A percentile compares a stretch with the other conserved stretches of the same genome.
Conservation (phyloP, 2,329 filamentous ascomycete species). For the Leptographium lundbergii region DNA sequence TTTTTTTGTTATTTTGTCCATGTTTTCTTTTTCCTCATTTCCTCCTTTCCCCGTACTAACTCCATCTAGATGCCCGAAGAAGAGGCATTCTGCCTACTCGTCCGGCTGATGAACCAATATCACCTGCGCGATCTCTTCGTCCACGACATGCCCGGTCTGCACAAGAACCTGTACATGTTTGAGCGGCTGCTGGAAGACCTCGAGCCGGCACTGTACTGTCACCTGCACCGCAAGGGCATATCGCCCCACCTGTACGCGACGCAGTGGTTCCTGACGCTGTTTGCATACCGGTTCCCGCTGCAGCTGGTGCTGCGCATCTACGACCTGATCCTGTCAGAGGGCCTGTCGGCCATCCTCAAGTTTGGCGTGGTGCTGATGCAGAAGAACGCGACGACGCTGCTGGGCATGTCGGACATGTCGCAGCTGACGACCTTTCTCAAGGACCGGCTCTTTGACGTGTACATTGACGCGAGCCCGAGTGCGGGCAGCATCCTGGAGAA, state of each 20-base stretch:
- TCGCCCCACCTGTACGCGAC: slow-evolving; percentile 90
- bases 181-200: slow-evolving; percentile 87
- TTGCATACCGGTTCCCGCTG: slow-evolving; percentile 92
- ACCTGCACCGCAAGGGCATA: slow-evolving; percentile 77
- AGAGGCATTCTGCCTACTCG: slow-evolving; percentile 87
- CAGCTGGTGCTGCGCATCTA: slow-evolving; percentile 95
- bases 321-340: slow-evolving; percentile 87
- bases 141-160: slow-evolving; percentile 90
- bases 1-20: no score
- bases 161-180: slow-evolving; percentile 88
- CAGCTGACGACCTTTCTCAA: slow-evolving; percentile 82
- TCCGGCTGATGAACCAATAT: slow-evolving; percentile 94
- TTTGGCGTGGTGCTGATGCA: slow-evolving; percentile 95
- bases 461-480: slow-evolving; percentile 88
- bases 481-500: slow-evolving; percentile 90
- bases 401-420: slow-evolving; percentile 83
- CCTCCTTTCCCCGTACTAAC: background rate
- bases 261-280: slow-evolving; percentile 98
- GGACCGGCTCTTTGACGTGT: slow-evolving; percentile 88
- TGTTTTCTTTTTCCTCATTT: background rate
- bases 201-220: slow-evolving; percentile 88
- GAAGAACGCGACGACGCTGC: slow-evolving; percentile 68
- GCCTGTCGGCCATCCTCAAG: slow-evolving; percentile 81
- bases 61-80: slow-evolving; percentile 76
- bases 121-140: slow-evolving; percentile 85